Conservation (phyloP, 2,329 filamentous ascomycete genomes). For the Phialocephala sp. region DNA sequence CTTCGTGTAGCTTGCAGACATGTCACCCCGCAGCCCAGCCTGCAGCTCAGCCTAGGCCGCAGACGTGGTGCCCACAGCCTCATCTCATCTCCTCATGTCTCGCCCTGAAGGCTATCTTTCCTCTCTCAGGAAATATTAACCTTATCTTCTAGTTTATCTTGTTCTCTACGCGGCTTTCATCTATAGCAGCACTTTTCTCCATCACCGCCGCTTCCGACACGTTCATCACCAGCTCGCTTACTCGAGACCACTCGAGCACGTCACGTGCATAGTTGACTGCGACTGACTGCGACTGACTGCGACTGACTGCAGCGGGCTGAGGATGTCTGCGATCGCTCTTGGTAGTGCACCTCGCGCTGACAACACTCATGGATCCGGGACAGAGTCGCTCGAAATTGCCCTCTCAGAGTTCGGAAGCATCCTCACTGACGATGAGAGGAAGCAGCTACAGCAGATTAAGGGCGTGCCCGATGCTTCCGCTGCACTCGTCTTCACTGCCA, state of each 20-base stretch:
- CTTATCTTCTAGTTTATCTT: conserved; percentile 11
- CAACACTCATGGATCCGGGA: conserved; percentile 17
- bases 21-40: conserved; percentile 11
- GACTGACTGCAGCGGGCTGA: conserved; percentile 17
- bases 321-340: conserved; percentile 20
- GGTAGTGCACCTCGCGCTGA: conserved; percentile 12
- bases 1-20: background rate
- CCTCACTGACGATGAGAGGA: conserved; percentile 27
- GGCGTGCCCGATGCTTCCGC: conserved; percentile 24
- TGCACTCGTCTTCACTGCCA: conserved; percentile 24
- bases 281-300: conserved; percentile 13
- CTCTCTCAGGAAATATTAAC: conserved; percentile 14
- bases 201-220: background rate
- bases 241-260: conserved; percentile 15
- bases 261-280: conserved; percentile 13
- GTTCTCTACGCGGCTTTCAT: no score
- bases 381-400: conserved; percentile 25
- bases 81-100: conserved; percentile 8
- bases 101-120: background rate
- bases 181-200: no score
- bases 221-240: conserved; percentile 15
- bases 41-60: conserved; percentile 11
- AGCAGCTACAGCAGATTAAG: conserved; percentile 24
- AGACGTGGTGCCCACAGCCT: conserved; percentile 10
- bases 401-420: conserved; percentile 26